These are phyloP conservation scores for Coprinopsis marcescibilis DNA, from an alignment of 768 basidiomycete species.

Conservation along the genomic window DNA sequence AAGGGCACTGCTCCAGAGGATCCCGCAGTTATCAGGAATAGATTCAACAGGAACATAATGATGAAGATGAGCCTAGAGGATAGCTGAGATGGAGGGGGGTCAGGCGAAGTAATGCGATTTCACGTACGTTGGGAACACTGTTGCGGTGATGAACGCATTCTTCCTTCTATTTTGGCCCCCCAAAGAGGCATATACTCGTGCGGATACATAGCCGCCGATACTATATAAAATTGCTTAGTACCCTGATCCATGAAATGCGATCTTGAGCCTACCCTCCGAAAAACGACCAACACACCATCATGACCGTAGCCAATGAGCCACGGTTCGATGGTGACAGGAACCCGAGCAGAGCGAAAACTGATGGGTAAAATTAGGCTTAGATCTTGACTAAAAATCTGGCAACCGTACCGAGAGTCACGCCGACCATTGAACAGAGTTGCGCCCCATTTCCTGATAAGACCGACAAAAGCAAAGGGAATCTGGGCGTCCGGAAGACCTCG, in stretches of 20 bases:
- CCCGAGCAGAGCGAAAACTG: constrained; percentile 87
- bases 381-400: not conserved
- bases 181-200: constrained; percentile 73
- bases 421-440: constrained; percentile 82
- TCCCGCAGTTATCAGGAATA: constrained; percentile 77
- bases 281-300: constrained; percentile 92
- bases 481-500: constrained; percentile 88
- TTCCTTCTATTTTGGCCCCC: constrained; percentile 74
- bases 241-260: not conserved
- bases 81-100: not conserved
- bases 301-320: constrained; percentile 87
- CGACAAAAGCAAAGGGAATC: constrained; percentile 69
- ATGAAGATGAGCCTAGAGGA: constrained; percentile 67
- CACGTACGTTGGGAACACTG: constrained; percentile 77
- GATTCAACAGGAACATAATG: constrained; percentile 83
- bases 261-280: constrained; percentile 65
- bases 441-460: constrained; percentile 88
- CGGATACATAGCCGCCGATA: constrained; percentile 85
- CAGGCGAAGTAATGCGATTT: constrained; percentile 1
- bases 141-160: constrained; percentile 84
- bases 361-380: not conserved
- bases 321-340: constrained; percentile 96
- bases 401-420: constrained; percentile 74
- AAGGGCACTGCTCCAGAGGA: constrained; percentile 97
- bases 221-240: constrained; percentile 30